Conservation (phyloP, 2,329 filamentous ascomycete genomes). For the Salinomyces thailandicus region DNA sequence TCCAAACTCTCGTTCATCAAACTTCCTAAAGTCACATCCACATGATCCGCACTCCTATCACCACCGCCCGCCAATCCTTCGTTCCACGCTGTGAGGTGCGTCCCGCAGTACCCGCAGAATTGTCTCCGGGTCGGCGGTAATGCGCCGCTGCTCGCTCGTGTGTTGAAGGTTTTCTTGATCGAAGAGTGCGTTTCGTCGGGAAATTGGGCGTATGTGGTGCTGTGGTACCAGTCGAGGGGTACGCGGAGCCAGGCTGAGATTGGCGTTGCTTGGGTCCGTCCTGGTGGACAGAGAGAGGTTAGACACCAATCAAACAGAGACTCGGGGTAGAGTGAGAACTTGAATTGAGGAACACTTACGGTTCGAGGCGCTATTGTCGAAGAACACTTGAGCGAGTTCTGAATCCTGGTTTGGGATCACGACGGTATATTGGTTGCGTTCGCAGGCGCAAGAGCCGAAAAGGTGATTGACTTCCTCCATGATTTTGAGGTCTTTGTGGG, state of each 20-base stretch:
- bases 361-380: slow-evolving; percentile 58
- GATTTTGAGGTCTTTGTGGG: too few species aligned
- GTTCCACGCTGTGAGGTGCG: slow-evolving; percentile 72
- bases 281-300: slow-evolving; percentile 27
- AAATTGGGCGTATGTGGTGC: slow-evolving; percentile 62
- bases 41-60: slow-evolving; percentile 60
- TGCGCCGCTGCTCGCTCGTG: slow-evolving; percentile 42
- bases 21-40: slow-evolving; percentile 72
- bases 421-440: slow-evolving; percentile 72
- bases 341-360: slow-evolving; percentile 48
- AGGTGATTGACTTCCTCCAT: slow-evolving; percentile 31
- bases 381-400: slow-evolving; percentile 57
- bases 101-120: slow-evolving; percentile 90
- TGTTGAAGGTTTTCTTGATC: slow-evolving; percentile 37
- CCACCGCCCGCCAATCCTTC: slow-evolving; percentile 47
- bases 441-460: slow-evolving; percentile 72
- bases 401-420: slow-evolving; percentile 49
- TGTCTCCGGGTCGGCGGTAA: slow-evolving; percentile 52
- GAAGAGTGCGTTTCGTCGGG: slow-evolving; percentile 54
- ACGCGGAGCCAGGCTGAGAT: slow-evolving; percentile 74
- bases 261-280: slow-evolving; percentile 56
- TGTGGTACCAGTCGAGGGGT: slow-evolving; percentile 70
- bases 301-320: background rate
- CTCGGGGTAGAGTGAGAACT: background rate
- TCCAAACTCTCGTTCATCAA: slow-evolving; percentile 60